phyloP scores from a whole-genome alignment of 805 yeast species.

The Yamadazyma nakazawae region DNA sequence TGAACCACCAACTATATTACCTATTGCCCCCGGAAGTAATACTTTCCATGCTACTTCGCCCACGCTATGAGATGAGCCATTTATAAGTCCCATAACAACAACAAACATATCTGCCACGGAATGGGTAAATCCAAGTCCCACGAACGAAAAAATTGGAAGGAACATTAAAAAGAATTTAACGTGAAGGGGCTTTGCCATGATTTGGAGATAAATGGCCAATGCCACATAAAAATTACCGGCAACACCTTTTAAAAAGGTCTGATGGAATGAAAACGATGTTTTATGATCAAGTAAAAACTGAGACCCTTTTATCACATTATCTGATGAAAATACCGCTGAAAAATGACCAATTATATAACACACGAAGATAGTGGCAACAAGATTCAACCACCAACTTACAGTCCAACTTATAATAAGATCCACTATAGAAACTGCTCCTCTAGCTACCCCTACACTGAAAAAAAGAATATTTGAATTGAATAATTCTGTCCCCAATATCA shows the following conservation, averaged over 20 bases:
- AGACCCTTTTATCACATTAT: slow-evolving; percentile 47
- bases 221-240: slow-evolving; percentile 79
- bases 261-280: slow-evolving; percentile 46
- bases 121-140: slow-evolving; percentile 74
- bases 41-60: slow-evolving; percentile 70
- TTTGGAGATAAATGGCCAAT: slow-evolving; percentile 70
- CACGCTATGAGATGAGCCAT: slow-evolving; percentile 58
- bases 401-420: slow-evolving; percentile 66
- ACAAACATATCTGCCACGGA: slow-evolving; percentile 80
- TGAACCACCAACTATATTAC: slow-evolving; percentile 78
- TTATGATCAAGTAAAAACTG: slow-evolving; percentile 44
- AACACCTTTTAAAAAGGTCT: slow-evolving; percentile 65
- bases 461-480: slow-evolving; percentile 73
- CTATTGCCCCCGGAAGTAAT: slow-evolving; percentile 66
- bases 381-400: slow-evolving; percentile 63
- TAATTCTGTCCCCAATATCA: slow-evolving; percentile 70
- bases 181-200: slow-evolving; percentile 76
- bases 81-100: slow-evolving; percentile 62
- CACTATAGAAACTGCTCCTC: slow-evolving; percentile 66
- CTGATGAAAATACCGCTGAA: slow-evolving; percentile 46
- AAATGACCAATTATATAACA: slow-evolving; percentile 60
- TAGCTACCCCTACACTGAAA: slow-evolving; percentile 62
- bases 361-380: slow-evolving; percentile 63
- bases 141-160: slow-evolving; percentile 74
- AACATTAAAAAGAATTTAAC: slow-evolving; percentile 63